phyloP scores from a whole-genome alignment of 495 filamentous ascomycete genomes.

The Lepraria neglecta region DNA sequence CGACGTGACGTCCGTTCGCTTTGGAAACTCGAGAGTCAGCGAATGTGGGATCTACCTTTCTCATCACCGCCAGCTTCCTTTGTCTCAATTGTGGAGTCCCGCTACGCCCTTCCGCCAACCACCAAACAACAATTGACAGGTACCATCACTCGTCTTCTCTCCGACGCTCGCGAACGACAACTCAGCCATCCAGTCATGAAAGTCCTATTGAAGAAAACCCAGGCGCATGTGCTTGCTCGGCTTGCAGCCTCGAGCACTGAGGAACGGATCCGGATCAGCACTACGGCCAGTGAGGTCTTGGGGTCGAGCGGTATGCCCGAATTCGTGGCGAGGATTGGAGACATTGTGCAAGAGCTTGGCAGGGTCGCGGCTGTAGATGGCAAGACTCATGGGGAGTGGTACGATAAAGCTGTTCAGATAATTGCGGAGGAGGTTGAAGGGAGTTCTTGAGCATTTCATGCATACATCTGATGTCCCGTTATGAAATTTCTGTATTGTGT shows the following conservation, averaged over 20 bases:
- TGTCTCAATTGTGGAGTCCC: slow-evolving; percentile 70
- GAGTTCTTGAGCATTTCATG: slow-evolving; percentile 18
- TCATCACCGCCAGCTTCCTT: slow-evolving; percentile 57
- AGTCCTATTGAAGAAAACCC: slow-evolving; percentile 30
- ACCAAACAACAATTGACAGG: slow-evolving; percentile 40
- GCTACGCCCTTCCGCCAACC: slow-evolving; percentile 65
- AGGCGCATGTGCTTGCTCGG: slow-evolving; percentile 65
- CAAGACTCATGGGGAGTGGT: slow-evolving; percentile 69
- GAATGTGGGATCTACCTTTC: slow-evolving; percentile 58
- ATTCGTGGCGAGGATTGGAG: slow-evolving; percentile 78
- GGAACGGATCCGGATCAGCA: slow-evolving; percentile 75
- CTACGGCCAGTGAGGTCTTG: slow-evolving; percentile 74
- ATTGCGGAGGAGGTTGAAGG: slow-evolving; percentile 14
- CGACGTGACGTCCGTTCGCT: slow-evolving; percentile 84
- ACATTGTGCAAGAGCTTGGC: slow-evolving; percentile 71
- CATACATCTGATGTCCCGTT: neutral
- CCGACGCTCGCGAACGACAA: slow-evolving; percentile 33
- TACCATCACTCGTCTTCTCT: slow-evolving; percentile 52
- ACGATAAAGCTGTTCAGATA: slow-evolving; percentile 54
- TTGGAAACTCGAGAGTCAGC: slow-evolving; percentile 81
- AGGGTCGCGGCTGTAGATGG: slow-evolving; percentile 74
- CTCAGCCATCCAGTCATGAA: slow-evolving; percentile 38
- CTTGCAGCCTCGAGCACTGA: slow-evolving; percentile 68
- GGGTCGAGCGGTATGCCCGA: slow-evolving; percentile 76
- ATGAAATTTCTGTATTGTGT: neutral